phyloP scores from a whole-genome alignment of 2,329 filamentous ascomycete genomes.

The Endoconidiophora polonica region DNA sequence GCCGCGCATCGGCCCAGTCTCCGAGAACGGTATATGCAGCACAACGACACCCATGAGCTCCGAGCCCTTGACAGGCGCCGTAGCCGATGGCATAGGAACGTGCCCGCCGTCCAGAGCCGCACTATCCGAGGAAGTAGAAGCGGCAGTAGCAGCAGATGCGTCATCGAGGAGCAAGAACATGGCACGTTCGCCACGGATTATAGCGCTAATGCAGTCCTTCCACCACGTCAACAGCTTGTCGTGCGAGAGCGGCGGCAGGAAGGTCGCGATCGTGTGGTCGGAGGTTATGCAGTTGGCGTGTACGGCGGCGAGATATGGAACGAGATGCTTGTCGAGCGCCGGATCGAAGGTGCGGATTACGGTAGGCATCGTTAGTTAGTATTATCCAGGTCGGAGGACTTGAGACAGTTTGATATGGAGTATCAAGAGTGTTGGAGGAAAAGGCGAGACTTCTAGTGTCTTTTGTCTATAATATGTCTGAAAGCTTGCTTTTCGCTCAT shows the following conservation, averaged over 20 bases:
- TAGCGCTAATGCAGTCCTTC: slow-evolving; percentile 34
- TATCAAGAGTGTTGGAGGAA: not conserved
- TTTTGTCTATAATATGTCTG: too few species aligned
- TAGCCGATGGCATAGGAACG: slow-evolving; percentile 13
- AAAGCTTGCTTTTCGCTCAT: too few species aligned
- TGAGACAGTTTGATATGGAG: not conserved
- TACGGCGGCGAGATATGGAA: slow-evolving; percentile 39
- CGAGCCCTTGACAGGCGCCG: slow-evolving; percentile 22
- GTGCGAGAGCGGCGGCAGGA: slow-evolving; percentile 41
- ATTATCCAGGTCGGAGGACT: not conserved
- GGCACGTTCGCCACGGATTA: slow-evolving; percentile 26
- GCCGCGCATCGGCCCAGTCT: slow-evolving; percentile 40
- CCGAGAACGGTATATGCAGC: slow-evolving; percentile 32
- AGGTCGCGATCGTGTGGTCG: slow-evolving; percentile 39
- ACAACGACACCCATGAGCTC: slow-evolving; percentile 40
- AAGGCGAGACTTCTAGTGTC: too few species aligned
- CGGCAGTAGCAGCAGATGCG: not conserved
- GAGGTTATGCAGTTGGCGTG: slow-evolving; percentile 42
- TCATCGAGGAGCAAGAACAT: slow-evolving; percentile 36
- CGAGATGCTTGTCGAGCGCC: slow-evolving; percentile 31
- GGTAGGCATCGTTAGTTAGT: slow-evolving; percentile 2
- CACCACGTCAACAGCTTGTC: slow-evolving; percentile 40
- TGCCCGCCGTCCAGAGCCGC: too few species aligned
- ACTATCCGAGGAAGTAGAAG: not conserved
- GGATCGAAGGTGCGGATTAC: slow-evolving; percentile 28